These are phyloP conservation scores for Dipteronia dyeriana DNA, from an alignment of 345 rosid species.

Conservation along the genomic window DNA sequence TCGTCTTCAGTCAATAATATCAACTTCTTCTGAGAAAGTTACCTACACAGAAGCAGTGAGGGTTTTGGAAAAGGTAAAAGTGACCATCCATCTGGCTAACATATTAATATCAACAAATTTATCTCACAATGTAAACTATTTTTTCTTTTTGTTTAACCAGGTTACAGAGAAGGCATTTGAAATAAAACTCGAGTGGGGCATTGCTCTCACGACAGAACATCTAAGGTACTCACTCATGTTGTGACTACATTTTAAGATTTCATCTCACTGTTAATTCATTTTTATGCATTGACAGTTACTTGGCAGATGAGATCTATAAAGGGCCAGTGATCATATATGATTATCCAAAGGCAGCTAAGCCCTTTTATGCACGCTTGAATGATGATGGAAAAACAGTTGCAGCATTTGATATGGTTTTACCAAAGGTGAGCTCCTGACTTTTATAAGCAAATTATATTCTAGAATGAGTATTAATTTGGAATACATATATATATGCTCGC, in stretches of 20 bases:
- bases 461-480: constrained; percentile 9
- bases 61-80: constrained; percentile 53
- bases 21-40: constrained; percentile 47
- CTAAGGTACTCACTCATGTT: constrained; percentile 55
- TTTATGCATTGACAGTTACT: constrained; percentile 45
- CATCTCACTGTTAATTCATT: neutral
- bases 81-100: neutral
- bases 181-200: constrained; percentile 61
- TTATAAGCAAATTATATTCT: neutral
- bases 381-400: constrained; percentile 80
- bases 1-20: constrained; percentile 54
- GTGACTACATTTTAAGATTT: neutral
- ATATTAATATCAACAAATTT: neutral
- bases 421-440: constrained; percentile 50
- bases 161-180: constrained; percentile 49
- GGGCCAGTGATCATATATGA: constrained; percentile 61
- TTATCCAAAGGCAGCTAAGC: constrained; percentile 64
- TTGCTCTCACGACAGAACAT: constrained; percentile 66
- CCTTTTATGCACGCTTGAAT: constrained; percentile 67
- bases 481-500: constrained; percentile 24
- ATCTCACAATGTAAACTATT: neutral
- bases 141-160: constrained; percentile 31
- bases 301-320: constrained; percentile 71
- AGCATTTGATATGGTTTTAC: constrained; percentile 87
- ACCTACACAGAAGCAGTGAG: constrained; percentile 66